Conservation (phyloP, 2,329 filamentous ascomycete genomes). For the Clonostachys byssicola region DNA sequence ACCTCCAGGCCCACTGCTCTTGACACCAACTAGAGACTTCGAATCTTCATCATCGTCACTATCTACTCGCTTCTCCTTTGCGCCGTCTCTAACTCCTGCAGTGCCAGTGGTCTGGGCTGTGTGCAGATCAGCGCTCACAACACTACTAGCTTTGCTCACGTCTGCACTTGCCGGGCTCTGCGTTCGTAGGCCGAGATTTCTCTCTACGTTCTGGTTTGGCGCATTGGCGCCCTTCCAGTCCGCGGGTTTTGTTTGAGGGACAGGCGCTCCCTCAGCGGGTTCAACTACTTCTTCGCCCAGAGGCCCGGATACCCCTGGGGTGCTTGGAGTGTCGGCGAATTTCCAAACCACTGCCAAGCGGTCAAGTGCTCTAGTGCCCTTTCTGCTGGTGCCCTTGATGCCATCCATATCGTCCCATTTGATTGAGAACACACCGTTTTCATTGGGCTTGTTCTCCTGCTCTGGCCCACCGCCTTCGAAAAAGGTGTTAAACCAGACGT, state of each 20-base stretch:
- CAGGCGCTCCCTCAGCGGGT: constrained; percentile 61
- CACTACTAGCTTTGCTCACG: constrained; percentile 70
- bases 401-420: constrained; percentile 77
- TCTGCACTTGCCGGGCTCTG: constrained; percentile 61
- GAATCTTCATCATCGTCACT: constrained; percentile 7
- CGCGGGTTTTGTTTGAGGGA: constrained; percentile 65
- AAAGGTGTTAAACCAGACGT: constrained; percentile 95
- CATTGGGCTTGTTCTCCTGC: constrained; percentile 57
- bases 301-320: constrained; percentile 8
- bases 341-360: constrained; percentile 83
- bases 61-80: constrained; percentile 6
- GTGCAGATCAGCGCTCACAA: constrained; percentile 34
- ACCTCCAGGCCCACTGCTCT: constrained; percentile 26
- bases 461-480: constrained; percentile 83
- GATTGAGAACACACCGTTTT: constrained; percentile 59
- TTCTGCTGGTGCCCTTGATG: constrained; percentile 82
- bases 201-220: constrained; percentile 41
- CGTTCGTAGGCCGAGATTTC: constrained; percentile 64
- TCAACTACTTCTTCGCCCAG: constrained; percentile 42
- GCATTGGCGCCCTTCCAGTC: constrained; percentile 68
- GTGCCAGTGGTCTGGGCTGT: background rate
- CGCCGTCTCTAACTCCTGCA: background rate
- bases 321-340: constrained; percentile 15
- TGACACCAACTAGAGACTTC: constrained; percentile 21
- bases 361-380: constrained; percentile 80